A percentile compares a stretch with the other conserved stretches of the same genome.
Conservation (phyloP, 2,329 filamentous ascomycete genomes). For the Aaosphaeria arxii region DNA sequence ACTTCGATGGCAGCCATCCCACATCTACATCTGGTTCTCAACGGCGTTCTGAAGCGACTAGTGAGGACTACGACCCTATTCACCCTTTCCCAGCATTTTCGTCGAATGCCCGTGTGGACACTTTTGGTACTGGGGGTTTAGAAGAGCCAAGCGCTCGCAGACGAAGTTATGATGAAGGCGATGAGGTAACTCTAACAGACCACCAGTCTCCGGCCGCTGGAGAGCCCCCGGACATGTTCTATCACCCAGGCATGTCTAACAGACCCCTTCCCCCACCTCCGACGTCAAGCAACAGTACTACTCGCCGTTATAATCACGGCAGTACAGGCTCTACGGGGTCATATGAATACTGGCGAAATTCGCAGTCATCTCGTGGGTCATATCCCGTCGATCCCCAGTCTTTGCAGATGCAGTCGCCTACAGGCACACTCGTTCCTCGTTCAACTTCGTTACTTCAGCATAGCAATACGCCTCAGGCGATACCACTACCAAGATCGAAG, state of each 20-base stretch:
- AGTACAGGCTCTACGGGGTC: conserved; percentile 31
- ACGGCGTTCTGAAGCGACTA: conserved; percentile 42
- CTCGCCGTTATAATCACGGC: conserved; percentile 42
- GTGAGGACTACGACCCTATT: conserved; percentile 46
- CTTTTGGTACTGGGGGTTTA: conserved; percentile 84
- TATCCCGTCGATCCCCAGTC: conserved; percentile 31
- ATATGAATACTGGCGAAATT: conserved; percentile 48
- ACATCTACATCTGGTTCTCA: conserved; percentile 46
- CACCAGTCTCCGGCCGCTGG: conserved; percentile 37
- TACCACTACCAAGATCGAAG: conserved; percentile 84
- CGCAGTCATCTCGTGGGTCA: conserved; percentile 25
- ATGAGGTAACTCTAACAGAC: conserved; percentile 60
- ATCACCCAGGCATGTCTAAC: conserved; percentile 73
- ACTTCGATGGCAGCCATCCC: conserved; percentile 34
- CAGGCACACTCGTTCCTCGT: conserved; percentile 30
- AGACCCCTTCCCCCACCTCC: conserved; percentile 63
- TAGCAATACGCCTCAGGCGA: conserved; percentile 73
- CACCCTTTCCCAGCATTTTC: conserved; percentile 58
- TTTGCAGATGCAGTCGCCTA: conserved; percentile 30
- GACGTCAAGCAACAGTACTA: conserved; percentile 47
- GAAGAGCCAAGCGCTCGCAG: conserved; percentile 69
- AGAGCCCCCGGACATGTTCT: conserved; percentile 87
- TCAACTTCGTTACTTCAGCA: conserved; percentile 71
- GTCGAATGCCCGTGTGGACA: conserved; percentile 72
- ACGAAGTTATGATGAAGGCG: conserved; percentile 88